Evolutionary conservation across 345 rosid species (phyloP).

Genomic region (Firmiana major): DNA sequence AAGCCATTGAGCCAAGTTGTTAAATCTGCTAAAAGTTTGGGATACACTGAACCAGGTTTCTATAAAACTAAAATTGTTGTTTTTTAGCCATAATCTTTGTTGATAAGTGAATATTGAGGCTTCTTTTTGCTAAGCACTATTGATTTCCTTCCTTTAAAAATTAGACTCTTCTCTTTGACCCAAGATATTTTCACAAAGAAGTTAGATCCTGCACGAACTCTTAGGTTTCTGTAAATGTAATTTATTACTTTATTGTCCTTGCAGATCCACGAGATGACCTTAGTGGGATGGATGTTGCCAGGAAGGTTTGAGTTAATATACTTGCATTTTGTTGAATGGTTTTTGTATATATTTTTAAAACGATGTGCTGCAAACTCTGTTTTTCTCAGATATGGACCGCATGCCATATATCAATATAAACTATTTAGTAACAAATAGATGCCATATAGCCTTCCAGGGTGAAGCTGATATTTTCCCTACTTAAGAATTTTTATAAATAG

Average conservation of each 20-base stretch:
- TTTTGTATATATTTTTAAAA: background rate
- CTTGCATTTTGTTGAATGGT: background rate
- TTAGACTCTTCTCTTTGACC: background rate
- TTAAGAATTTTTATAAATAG: background rate
- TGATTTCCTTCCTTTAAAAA: background rate
- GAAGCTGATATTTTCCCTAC: slow-evolving; percentile 4
- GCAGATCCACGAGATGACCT: slow-evolving; percentile 97
- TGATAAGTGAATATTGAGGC: background rate
- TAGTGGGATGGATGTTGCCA: slow-evolving; percentile 92
- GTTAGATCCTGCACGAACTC: background rate
- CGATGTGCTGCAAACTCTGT: slow-evolving; percentile 7
- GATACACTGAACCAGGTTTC: slow-evolving; percentile 80
- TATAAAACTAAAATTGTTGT: background rate
- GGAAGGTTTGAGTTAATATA: slow-evolving; percentile 58
- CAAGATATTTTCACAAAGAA: background rate
- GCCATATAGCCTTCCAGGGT: background rate
- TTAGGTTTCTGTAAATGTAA: background rate
- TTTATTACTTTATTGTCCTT: slow-evolving; percentile 1
- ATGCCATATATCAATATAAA: slow-evolving; percentile 10
- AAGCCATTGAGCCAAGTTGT: slow-evolving; percentile 88
- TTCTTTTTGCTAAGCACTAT: background rate
- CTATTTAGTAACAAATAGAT: background rate
- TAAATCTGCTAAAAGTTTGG: slow-evolving; percentile 73
- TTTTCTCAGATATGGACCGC: slow-evolving; percentile 7
- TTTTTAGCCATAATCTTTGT: background rate